Evolutionary conservation across 2,329 filamentous ascomycete genomes (phyloP).

Genomic region (Venturia oleaginea): DNA sequence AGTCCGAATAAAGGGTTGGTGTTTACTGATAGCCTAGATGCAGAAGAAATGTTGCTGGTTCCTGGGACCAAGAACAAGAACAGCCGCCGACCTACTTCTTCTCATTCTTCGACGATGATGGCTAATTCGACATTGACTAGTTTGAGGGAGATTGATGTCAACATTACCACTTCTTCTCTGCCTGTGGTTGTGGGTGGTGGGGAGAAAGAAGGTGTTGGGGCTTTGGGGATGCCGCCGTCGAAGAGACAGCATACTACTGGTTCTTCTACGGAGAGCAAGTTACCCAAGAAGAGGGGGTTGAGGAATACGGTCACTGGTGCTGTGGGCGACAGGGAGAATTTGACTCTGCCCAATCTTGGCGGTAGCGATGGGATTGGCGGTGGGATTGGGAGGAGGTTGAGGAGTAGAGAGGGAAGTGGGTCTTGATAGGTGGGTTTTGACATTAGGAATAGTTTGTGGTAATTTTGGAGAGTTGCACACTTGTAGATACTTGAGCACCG

Average conservation of each 20-base stretch:
- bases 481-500: not conserved
- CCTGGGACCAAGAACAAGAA: constrained; percentile 21
- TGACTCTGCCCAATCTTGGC: constrained; percentile 29
- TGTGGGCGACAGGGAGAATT: constrained; percentile 31
- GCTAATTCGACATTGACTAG: constrained; percentile 19
- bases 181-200: constrained; percentile 26
- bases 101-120: constrained; percentile 10
- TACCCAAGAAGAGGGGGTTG: constrained; percentile 26
- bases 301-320: constrained; percentile 35
- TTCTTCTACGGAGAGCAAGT: not conserved
- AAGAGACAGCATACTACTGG: constrained; percentile 34
- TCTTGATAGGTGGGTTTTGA: not conserved
- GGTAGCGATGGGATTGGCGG: constrained; percentile 27
- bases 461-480: not conserved
- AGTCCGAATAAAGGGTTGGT: constrained; percentile 25
- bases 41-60: constrained; percentile 10
- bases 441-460: not conserved
- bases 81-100: constrained; percentile 20
- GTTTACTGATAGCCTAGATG: constrained; percentile 16
- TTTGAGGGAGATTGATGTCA: constrained; percentile 42
- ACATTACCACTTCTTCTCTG: constrained; percentile 24
- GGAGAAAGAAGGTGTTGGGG: constrained; percentile 23
- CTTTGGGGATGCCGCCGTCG: constrained; percentile 26
- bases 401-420: constrained; percentile 6
- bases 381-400: constrained; percentile 28